Evolutionary conservation across 768 basidiomycete genomes (phyloP), one percentile per base, ranked within the genome.

Genomic region (Mycena capillaripes): DNA sequence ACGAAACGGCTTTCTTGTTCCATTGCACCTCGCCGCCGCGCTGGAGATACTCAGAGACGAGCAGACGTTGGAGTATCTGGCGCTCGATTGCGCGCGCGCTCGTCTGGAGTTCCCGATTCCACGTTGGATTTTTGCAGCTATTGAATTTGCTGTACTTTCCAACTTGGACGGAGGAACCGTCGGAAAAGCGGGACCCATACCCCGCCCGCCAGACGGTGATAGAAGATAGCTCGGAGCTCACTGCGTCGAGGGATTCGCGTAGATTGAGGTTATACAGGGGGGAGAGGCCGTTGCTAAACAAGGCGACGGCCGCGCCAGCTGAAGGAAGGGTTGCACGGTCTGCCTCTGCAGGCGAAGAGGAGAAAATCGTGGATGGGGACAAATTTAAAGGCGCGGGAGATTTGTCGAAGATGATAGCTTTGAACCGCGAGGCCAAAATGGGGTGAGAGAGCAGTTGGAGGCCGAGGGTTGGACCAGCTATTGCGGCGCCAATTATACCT

Each of bases 401-500:
- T 65, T 55, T 65, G 34, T 65, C 63, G 29, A 65, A 52, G n/a
- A 65, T 25, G 6, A 65, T 65, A 21, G 63, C 21, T 34, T 52
- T 53, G 48, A 64, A 64, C 11, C 36, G 30, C 3, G 50, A 40
- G 34, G 34, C 50, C 11, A 65, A 44, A 23, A 27, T 38, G 34
- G 50, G 63, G 19, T 65, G 50, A 8, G 63, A 65, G 50, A 65
- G 63, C 6, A 65, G 34, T 16, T 65, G 50, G 9, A 65, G 63
- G 8, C 50, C 63, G 1, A 65, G 30, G 14, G 48, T 64, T 4
- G 48, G 48, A 10, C 62, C 62, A 17, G 48, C 63, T 25, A 53
- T 65, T 25, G 63, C 63, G 12, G 63, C 50, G 16, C 63, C 63
- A 34, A 65, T 29, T 21, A 65, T 65, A n/a, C 63, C 63, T 19